Evolutionary conservation across 2,329 filamentous ascomycete genomes (phyloP).

Genomic region (Madurella fahalii): DNA sequence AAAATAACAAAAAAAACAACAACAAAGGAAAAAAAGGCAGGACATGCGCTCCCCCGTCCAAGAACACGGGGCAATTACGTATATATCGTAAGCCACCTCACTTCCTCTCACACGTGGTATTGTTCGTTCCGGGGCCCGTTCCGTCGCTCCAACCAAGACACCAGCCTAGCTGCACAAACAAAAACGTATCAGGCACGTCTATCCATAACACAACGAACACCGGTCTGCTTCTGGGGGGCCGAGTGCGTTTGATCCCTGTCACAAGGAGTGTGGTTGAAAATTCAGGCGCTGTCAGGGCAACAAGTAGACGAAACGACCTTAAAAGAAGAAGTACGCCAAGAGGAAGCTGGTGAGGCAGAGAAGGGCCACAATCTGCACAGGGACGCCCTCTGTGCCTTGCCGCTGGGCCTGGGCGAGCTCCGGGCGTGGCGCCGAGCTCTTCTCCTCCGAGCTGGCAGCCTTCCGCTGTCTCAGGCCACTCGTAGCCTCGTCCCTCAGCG

Average conservation of each 20-base stretch:
- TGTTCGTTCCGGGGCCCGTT: background rate
- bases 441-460: slow-evolving; percentile 40
- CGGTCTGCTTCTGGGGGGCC: background rate
- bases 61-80: background rate
- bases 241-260: background rate
- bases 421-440: slow-evolving; percentile 43
- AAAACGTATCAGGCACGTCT: background rate
- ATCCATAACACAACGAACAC: background rate
- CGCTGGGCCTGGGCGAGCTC: slow-evolving; percentile 52
- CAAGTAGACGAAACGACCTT: slow-evolving; percentile 26
- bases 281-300: too few relatives aligned
- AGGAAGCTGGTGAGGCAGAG: slow-evolving; percentile 89
- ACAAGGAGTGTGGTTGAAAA: too few relatives aligned
- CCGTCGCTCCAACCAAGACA: background rate
- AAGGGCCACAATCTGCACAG: slow-evolving; percentile 77
- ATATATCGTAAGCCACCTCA: background rate
- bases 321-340: slow-evolving; percentile 96
- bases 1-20: background rate
- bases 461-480: slow-evolving; percentile 78
- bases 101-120: background rate
- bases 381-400: slow-evolving; percentile 69
- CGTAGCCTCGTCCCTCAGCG: slow-evolving; percentile 57
- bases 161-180: background rate
- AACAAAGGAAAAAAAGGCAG: background rate
- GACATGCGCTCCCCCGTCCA: background rate